Percentiles rank a stretch among this genome's conserved stretches.
phyloP scores from a whole-genome alignment of 805 yeast genomes.

The Yamadazyma takamatsuzukensis region DNA sequence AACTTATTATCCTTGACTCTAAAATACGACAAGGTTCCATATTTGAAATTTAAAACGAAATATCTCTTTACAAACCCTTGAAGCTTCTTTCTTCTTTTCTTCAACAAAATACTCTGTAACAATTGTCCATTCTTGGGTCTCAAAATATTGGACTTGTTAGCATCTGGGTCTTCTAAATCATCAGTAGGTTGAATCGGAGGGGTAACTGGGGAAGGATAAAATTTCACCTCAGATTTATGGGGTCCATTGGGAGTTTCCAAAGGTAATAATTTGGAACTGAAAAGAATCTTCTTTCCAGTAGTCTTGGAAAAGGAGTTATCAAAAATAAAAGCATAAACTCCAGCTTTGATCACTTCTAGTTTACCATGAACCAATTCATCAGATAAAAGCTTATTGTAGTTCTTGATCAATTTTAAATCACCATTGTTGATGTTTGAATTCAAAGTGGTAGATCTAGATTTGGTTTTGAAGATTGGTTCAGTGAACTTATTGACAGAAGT shows the following conservation, averaged over 20 bases:
- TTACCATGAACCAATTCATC: slow-evolving; percentile 63
- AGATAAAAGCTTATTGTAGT: slow-evolving; percentile 49
- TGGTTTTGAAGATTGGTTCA: slow-evolving; percentile 29
- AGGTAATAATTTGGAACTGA: slow-evolving; percentile 32
- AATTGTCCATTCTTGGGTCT: slow-evolving; percentile 62
- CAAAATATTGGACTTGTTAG: slow-evolving; percentile 14
- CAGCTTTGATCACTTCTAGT: slow-evolving; percentile 56
- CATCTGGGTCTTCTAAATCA: slow-evolving; percentile 1
- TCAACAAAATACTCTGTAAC: slow-evolving; percentile 73
- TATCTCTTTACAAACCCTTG: slow-evolving; percentile 87
- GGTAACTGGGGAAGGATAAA: slow-evolving; percentile 6
- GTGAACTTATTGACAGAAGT: slow-evolving; percentile 33
- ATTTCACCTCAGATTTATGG: not conserved
- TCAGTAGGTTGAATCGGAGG: slow-evolving; percentile 3
- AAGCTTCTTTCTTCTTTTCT: slow-evolving; percentile 73
- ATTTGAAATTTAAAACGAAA: slow-evolving; percentile 76
- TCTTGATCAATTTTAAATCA: slow-evolving; percentile 50
- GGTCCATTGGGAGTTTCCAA: too few species aligned
- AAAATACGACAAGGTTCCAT: slow-evolving; percentile 81
- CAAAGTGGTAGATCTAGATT: slow-evolving; percentile 37
- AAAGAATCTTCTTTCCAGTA: slow-evolving; percentile 74
- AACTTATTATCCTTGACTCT: slow-evolving; percentile 67
- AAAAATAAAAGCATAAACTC: slow-evolving; percentile 81
- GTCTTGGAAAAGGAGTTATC: slow-evolving; percentile 90
- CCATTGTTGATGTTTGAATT: slow-evolving; percentile 34